Conservation (phyloP, 805 yeast genomes). For the Teunomyces panamensis region DNA sequence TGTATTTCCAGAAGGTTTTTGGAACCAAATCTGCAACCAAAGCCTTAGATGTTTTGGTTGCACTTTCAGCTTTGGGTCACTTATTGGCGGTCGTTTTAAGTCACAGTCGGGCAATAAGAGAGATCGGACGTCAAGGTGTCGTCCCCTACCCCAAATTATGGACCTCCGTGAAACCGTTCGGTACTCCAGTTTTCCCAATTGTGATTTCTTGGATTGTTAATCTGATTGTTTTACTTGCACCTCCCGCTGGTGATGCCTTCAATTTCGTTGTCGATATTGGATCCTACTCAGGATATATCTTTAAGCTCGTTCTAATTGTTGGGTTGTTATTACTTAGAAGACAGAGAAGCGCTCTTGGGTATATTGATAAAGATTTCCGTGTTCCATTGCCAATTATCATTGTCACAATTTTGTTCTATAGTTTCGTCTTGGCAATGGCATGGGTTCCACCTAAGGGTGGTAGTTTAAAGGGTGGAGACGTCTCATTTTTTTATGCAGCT, state of each 20-base stretch:
- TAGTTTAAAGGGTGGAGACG: constrained; percentile 39
- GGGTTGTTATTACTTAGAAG: constrained; percentile 27
- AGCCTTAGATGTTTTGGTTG: constrained; percentile 25
- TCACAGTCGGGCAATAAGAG: constrained; percentile 30
- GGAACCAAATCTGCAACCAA: constrained; percentile 24
- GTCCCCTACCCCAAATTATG: constrained; percentile 27
- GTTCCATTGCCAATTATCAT: constrained; percentile 31
- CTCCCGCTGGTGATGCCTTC: constrained; percentile 35
- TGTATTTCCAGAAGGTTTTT: constrained; percentile 30
- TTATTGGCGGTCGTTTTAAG: constrained; percentile 25
- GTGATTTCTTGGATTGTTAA: constrained; percentile 24
- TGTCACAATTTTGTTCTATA: constrained; percentile 30
- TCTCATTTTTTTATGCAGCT: constrained; percentile 41
- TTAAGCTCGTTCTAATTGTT: constrained; percentile 23
- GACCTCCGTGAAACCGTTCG: constrained; percentile 30
- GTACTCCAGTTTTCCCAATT: constrained; percentile 28
- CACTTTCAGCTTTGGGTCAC: constrained; percentile 32
- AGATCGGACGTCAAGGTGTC: constrained; percentile 34
- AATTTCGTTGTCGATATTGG: constrained; percentile 31
- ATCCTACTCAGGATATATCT: constrained; percentile 26
- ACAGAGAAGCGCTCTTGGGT: constrained; percentile 27
- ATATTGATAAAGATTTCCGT: constrained; percentile 29
- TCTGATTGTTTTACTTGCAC: constrained; percentile 27
- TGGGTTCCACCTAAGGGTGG: constrained; percentile 42
- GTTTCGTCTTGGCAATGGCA: constrained; percentile 39